Evolutionary conservation across 805 yeast species (phyloP).

Genomic region (Saturnispora ahearnii): DNA sequence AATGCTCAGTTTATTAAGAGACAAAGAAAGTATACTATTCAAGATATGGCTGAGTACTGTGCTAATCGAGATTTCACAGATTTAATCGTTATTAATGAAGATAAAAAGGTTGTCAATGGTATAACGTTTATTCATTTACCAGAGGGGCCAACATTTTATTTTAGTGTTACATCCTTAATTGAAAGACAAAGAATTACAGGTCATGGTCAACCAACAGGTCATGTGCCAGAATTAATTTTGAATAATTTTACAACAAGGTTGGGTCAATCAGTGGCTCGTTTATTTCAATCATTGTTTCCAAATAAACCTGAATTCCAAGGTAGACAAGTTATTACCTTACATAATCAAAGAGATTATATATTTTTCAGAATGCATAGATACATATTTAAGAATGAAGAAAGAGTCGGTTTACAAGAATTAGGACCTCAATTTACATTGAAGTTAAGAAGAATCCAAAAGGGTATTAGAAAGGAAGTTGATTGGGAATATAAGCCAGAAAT

Average conservation of each 20-base stretch:
- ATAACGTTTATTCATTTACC: constrained; percentile 90
- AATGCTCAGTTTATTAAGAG: constrained; percentile 81
- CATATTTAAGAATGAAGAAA: constrained; percentile 78
- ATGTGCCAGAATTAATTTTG: constrained; percentile 83
- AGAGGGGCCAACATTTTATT: constrained; percentile 90
- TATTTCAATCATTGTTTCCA: constrained; percentile 89
- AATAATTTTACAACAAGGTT: constrained; percentile 89
- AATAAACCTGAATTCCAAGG: constrained; percentile 91
- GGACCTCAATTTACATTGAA: constrained; percentile 95
- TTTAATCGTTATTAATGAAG: constrained; percentile 84
- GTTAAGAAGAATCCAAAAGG: constrained; percentile 82
- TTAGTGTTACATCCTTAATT: constrained; percentile 67
- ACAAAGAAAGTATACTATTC: constrained; percentile 72
- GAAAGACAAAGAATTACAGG: constrained; percentile 72
- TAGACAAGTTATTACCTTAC: constrained; percentile 90
- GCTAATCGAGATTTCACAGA: constrained; percentile 80
- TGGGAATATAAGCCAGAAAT: constrained; percentile 96
- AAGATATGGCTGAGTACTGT: constrained; percentile 80
- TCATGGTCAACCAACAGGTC: constrained; percentile 86
- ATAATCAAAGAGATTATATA: constrained; percentile 91
- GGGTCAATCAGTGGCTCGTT: constrained; percentile 87
- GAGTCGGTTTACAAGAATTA: constrained; percentile 88
- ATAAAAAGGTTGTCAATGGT: constrained; percentile 86
- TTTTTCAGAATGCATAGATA: constrained; percentile 95
- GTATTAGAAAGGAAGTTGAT: constrained; percentile 82